phyloP scores from a whole-genome alignment of 768 basidiomycete genomes.

The Phlebiopsis flavidoalba region DNA sequence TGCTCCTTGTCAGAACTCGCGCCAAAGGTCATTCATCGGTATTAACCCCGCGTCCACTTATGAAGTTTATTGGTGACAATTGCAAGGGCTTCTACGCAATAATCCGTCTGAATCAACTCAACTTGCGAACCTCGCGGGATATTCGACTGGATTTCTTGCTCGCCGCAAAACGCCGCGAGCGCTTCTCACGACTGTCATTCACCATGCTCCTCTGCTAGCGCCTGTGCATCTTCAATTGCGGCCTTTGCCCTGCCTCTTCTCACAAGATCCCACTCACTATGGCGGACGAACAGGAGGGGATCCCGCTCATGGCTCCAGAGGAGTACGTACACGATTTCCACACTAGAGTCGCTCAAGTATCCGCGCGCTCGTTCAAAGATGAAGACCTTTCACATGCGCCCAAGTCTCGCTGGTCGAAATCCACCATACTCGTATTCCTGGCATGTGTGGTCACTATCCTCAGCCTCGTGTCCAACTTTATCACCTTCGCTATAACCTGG shows the following conservation, averaged over 20 bases:
- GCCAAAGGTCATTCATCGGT: not conserved
- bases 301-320: constrained; percentile 6
- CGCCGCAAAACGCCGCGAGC: not conserved
- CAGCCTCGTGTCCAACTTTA: constrained; percentile 9
- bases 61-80: not conserved
- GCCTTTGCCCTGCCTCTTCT: not conserved
- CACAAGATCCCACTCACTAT: not conserved
- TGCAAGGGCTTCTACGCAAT: too few relatives aligned
- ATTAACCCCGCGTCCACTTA: not conserved
- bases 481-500: not conserved
- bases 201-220: not conserved
- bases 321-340: not conserved
- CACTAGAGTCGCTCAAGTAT: not conserved
- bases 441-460: constrained; percentile 7
- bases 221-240: not conserved
- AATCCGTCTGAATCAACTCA: not conserved
- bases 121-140: not conserved
- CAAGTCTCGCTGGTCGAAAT: not conserved
- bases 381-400: not conserved
- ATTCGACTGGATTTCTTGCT: not conserved
- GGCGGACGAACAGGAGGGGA: constrained; percentile 5
- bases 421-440: not conserved
- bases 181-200: not conserved
- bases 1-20: not conserved
- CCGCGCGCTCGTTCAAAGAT: not conserved